Base-by-base conservation (phyloP, 352 stramenopile species). In the Globisporangium cystogenes region DNA sequence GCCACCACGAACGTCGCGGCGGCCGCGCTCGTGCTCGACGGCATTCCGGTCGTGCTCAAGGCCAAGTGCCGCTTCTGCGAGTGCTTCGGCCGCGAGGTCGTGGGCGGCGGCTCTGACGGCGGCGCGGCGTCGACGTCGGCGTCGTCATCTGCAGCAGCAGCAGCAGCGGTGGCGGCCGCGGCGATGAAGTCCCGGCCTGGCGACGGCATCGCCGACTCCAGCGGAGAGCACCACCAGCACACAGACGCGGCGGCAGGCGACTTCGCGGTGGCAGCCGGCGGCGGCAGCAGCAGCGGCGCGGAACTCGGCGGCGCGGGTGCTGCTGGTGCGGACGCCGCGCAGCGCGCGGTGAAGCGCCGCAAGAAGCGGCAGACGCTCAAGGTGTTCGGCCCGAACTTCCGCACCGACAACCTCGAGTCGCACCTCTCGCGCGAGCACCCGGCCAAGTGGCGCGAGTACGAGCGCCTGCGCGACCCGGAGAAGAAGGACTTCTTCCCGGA, bases 321-420 rank as follows among this genome's bases (percentile, higher is more conserved):
- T 7, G 15, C 16, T 1, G 43, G 18, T 21, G 37, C 15, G 15
- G 50, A 36, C 27, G 37, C 12, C 16, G 24, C 48, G 44, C 61
- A 61, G 37, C 53, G 44, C 7, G 21, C 63, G 14, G 45, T 48
- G 37, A 82, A 82, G 66, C 62, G 64, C 33, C 60, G 71, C 37
- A 78, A 78, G 59, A 82, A 82, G 59, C 65, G 71, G n/a, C 71
- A 82, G 66, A 82, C 68, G 51, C 64, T 78, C 58, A 82, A 82
- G 47, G 57, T 82, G 18, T 82, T 82, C 57, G 71, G 71, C 0
- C 71, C 71, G 1, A 82, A 82, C 51, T 82, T 82, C 57, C 71
- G 71, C 40, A 82, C 71, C 16, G 71, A 82, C 61, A 82, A 82
- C 48, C 54, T 82, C 43, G 71, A 82, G 59, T 78, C 68, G 23